These are phyloP conservation scores for Trichoderma arundinaceum DNA, from an alignment of 2,329 filamentous ascomycete genomes.

Conservation along the genomic window DNA sequence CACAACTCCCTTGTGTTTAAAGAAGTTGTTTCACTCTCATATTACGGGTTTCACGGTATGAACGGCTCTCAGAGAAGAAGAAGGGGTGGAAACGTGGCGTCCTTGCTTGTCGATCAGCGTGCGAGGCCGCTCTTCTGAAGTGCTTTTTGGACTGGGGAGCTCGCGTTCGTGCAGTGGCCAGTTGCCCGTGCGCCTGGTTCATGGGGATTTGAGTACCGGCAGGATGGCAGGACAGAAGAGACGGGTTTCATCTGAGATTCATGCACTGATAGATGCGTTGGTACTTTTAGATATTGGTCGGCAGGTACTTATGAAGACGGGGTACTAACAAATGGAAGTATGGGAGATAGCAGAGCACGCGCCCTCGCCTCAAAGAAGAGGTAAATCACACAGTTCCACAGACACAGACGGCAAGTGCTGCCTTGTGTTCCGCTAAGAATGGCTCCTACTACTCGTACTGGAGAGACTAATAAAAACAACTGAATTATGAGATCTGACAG, in stretches of 20 bases:
- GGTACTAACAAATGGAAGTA: too few relatives aligned
- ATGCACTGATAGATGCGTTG: not conserved
- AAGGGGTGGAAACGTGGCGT: conserved; percentile 13
- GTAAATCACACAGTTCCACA: too few relatives aligned
- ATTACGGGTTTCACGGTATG: conserved; percentile 1
- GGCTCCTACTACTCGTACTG: not conserved
- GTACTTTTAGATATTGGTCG: too few relatives aligned
- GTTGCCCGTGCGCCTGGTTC: not conserved
- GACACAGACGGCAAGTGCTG: not conserved
- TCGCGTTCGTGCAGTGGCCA: not conserved
- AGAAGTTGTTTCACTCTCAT: conserved; percentile 2
- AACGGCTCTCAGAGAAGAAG: not conserved
- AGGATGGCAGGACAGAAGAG: not conserved
- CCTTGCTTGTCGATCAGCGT: not conserved
- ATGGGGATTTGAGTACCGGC: not conserved
- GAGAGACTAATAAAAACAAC: not conserved
- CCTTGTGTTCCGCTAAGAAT: not conserved
- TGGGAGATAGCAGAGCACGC: not conserved
- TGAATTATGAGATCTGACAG: not conserved
- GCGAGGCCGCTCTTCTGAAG: not conserved
- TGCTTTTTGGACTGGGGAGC: not conserved
- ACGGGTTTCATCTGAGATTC: conserved; percentile 3
- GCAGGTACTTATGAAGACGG: too few relatives aligned
- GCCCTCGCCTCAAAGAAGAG: too few relatives aligned
- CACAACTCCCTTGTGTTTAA: not conserved